Evolutionary conservation across 208 protist genomes (phyloP), one percentile per base, ranked within the genome.

Genomic region (Herpetomonas muscarum): DNA sequence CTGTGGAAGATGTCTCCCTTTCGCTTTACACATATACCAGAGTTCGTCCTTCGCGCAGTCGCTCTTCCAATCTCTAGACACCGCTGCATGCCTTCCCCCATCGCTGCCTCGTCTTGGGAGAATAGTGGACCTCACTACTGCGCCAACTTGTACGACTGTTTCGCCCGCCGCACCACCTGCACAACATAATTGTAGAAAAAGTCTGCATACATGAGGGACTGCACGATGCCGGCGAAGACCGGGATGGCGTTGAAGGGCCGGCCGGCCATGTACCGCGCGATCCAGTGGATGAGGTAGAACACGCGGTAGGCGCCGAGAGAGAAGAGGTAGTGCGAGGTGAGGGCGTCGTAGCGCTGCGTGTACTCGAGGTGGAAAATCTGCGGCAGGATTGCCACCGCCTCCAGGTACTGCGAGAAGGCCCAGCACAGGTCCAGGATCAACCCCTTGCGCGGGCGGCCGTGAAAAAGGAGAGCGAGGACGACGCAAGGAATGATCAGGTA

Each of bases 151-250:
- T 92, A 94, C 1, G 70, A 58, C 49, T 86, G 68, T 62, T 87
- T 94, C 30, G 87, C 83, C 12, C 67, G 73, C n/a, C 73, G 67
- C 52, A 92, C 66, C 2, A 93, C 90, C 53, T 93, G 87, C 17
- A 65, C 83, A 28, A 98, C 58, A 71, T 98, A 98, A 51, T 96
- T 82, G 61, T 98, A 98, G 74, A 98, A 98, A 62, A 98, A 98
- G 74, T 98, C 97, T 2, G 84, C 58, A 56, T 98, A 98, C 22
- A 98, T 67, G 28, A 94, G 61, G 1, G 96, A 96, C 70, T 98
- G 97, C 25, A 98, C 77, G 2, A 93, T 42, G 24, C 81, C 86
- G 45, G 81, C 77, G 51, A 91, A 64, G 3, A 93, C 84, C 0
- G 83, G 93, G 17, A 93, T 74, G 37, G 34, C 57, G 48, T 85